Percentiles rank a stretch among this genome's conserved stretches.
Evolutionary conservation across 495 filamentous ascomycete species (phyloP).

Genomic region (Penicillium canariense): DNA sequence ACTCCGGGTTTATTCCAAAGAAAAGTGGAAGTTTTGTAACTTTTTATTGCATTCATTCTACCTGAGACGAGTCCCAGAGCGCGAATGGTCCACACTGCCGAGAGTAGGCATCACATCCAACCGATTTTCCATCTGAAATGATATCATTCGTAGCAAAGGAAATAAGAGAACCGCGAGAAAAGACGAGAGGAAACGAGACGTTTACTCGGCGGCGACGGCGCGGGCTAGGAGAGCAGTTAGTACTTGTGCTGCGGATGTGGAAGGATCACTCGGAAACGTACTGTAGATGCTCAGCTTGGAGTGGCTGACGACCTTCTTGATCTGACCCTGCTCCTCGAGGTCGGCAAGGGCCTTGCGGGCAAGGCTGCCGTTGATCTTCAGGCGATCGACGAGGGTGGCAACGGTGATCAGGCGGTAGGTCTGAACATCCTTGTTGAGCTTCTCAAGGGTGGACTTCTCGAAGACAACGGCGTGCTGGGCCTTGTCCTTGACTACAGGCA

Average conservation of each 20-base stretch:
- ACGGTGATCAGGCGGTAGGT: constrained; percentile 99
- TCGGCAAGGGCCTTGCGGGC: constrained; percentile 87
- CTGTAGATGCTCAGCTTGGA: constrained; percentile 99
- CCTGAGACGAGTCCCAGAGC: constrained; percentile 28
- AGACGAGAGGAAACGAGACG: constrained; percentile 30
- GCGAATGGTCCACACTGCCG: constrained; percentile 34
- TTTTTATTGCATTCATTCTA: constrained; percentile 37
- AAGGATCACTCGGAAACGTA: constrained; percentile 24
- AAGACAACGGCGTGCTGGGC: constrained; percentile 89
- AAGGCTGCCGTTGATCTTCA: constrained; percentile 99
- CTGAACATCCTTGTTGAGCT: constrained; percentile 94
- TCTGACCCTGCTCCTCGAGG: constrained; percentile 95
- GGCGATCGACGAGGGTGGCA: constrained; percentile 94
- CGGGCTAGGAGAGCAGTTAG: constrained; percentile 39
- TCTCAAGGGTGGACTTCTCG: constrained; percentile 66
- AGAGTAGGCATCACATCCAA: constrained; percentile 42
- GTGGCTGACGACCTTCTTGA: constrained; percentile 97
- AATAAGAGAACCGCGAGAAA: constrained; percentile 43
- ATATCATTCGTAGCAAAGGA: constrained; percentile 47
- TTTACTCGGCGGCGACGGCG: constrained; percentile 52
- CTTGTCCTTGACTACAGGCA: constrained; percentile 95
- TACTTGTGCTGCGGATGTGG: neutral
- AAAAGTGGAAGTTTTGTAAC: constrained; percentile 31
- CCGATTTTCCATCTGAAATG: constrained; percentile 42
- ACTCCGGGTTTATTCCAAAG: too few relatives aligned